Percentiles rank a stretch among this genome's conserved stretches.
phyloP scores from a whole-genome alignment of 2,329 filamentous ascomycete genomes.

The Saccharata proteae region DNA sequence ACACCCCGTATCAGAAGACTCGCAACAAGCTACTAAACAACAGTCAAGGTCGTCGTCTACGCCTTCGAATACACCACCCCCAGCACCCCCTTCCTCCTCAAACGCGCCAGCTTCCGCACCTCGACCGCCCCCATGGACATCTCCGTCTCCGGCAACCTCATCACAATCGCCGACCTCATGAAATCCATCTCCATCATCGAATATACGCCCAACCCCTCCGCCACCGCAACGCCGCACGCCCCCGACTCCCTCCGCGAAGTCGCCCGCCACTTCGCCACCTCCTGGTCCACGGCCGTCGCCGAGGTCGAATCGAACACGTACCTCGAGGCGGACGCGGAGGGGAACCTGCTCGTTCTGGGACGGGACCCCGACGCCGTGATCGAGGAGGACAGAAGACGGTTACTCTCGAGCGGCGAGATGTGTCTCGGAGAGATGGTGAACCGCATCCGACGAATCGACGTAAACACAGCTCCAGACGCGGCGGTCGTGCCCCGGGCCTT shows the following conservation, averaged over 20 bases:
- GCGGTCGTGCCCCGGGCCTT: constrained; percentile 74
- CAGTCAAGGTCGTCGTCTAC: constrained; percentile 46
- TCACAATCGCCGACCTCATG: constrained; percentile 86
- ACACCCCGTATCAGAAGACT: not conserved
- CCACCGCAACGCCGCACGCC: constrained; percentile 42
- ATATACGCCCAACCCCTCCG: constrained; percentile 40
- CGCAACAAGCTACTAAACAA: too few species aligned
- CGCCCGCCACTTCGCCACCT: constrained; percentile 66
- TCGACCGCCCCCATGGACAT: constrained; percentile 76
- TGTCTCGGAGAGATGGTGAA: constrained; percentile 91
- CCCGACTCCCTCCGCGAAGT: constrained; percentile 57
- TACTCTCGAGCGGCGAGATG: constrained; percentile 70
- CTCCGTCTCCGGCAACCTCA: constrained; percentile 58
- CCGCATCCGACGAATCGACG: constrained; percentile 61
- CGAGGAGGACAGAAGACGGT: constrained; percentile 55
- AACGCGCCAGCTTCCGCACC: constrained; percentile 64
- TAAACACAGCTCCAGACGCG: constrained; percentile 51
- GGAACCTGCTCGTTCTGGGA: constrained; percentile 73
- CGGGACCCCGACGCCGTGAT: constrained; percentile 62
- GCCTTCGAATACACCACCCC: constrained; percentile 39
- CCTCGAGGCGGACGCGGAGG: constrained; percentile 74
- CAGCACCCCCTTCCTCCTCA: constrained; percentile 47
- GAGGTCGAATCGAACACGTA: constrained; percentile 62
- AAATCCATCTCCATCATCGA: constrained; percentile 76
- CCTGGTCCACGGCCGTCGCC: constrained; percentile 71